Conservation (phyloP, 176 grass and related monocot species). For the Secale cereale region DNA sequence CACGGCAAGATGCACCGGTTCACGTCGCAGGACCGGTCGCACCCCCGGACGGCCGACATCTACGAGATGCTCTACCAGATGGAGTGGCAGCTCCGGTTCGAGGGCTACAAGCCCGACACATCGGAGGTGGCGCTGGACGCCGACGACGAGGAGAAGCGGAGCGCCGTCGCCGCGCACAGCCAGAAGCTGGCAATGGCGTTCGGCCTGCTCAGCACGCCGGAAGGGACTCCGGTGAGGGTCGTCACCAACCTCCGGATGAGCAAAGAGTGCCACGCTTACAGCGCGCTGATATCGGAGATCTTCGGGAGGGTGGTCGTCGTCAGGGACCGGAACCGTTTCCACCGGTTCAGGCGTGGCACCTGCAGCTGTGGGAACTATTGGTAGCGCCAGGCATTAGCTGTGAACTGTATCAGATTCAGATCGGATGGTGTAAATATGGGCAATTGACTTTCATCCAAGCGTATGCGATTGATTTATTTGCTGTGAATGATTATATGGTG, state of each 20-base stretch:
- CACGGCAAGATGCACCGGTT: constrained; percentile 65
- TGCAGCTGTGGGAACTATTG: constrained; percentile 66
- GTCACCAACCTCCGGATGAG: constrained; percentile 77
- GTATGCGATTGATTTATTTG: not conserved
- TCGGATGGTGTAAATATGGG: no score
- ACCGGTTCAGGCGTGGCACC: constrained; percentile 53
- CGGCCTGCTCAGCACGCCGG: constrained; percentile 49
- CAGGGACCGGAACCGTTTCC: constrained; percentile 69
- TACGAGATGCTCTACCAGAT: constrained; percentile 83
- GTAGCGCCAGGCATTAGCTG: constrained; percentile 15
- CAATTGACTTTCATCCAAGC: no score
- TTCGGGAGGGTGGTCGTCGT: constrained; percentile 57
- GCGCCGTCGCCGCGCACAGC: constrained; percentile 40
- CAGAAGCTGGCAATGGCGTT: constrained; percentile 93
- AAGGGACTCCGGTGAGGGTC: constrained; percentile 44
- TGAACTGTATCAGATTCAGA: no score
- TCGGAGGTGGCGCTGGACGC: constrained; percentile 51
- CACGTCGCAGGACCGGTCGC: constrained; percentile 63
- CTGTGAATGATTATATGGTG: not conserved
- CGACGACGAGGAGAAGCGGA: constrained; percentile 61
- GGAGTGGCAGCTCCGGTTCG: constrained; percentile 70
- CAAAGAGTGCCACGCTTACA: constrained; percentile 72
- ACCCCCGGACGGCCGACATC: constrained; percentile 42
- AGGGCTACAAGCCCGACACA: constrained; percentile 57
- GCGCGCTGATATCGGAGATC: constrained; percentile 48